Base-by-base conservation (phyloP, 179 eudicot species). In the Actinidia arguta region DNA sequence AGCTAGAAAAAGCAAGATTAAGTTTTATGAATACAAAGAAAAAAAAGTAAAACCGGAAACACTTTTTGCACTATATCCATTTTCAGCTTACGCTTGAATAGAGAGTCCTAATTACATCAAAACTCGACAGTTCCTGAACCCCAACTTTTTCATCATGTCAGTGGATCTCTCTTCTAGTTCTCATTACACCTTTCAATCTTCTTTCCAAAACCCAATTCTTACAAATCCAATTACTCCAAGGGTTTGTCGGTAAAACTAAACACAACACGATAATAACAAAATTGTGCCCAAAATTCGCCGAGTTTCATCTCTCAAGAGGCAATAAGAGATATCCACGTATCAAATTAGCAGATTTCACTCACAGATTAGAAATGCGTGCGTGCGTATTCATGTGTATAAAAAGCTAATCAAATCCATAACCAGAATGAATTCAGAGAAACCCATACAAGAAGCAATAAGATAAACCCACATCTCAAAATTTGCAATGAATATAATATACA, bases 121-220 rank as follows among this genome's bases (percentile, higher is more conserved):
- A 48, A 22, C 22, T 68, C 48, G 11, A 24, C 14, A 63, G 39
- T 20, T 44, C 74, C 56, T 11, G 8, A 47, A 3, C 36, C 56
- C 74, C 31, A 48, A 47, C 36, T 24, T 48, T 72, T 55, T 20
- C 52, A n/a, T 44, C 31, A 44, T 8, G 9, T 46, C 75, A 44
- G 11, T 25, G 27, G 54, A 24, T 22, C 25, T 55, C 64, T 75
- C 16, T 36, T 20, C 72, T 31, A 36, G 24, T 67, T 67, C 48
- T 67, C 20, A 17, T 47, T 17, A 17, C 72, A 36, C 47, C 36
- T 6, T 39, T 17, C 73, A 68, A 16, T 39, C 73, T 39, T 68
- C 47, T 68, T 68, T 20, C n/a, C 55, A 71, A 20, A 18, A 10
- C 54, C 75, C 75, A 71, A 71, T 4, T 71, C 46, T 46, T 70